Evolutionary conservation across 208 protist genomes (phyloP), one percentile per base, ranked within the genome.

Genomic region (Trypanosoma vivax): DNA sequence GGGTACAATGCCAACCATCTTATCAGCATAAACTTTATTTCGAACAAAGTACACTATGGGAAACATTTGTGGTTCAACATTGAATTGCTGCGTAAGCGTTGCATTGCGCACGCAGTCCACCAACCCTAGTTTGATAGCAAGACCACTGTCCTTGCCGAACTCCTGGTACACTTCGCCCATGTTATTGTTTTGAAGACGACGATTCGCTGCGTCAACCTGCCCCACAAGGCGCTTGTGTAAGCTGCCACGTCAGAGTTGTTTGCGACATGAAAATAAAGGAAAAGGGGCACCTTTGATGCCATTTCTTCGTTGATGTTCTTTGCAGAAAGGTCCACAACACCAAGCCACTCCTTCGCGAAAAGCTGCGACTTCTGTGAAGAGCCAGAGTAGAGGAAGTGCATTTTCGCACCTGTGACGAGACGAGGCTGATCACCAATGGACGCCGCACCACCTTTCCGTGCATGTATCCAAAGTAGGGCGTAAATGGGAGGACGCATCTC

Each of bases 31-130:
- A 23, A 74, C 31, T 24, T 73, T 74, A 24, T 83, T 76, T n/a
- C 68, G 68, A 3, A 89, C 67, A 75, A 94, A 94, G 57, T 89
- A 89, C 5, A 94, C 66, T 35, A 94, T 56, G 5, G 86, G 86
- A 53, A 94, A 94, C 61, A 77, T 71, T 46, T 90, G 72, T 6
- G 86, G 80, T 31, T 89, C 71, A 5, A 90, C 63, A 16, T 52
- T 49, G 50, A 86, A 94, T 58, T 85, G 76, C 18, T 81, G 24
- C 46, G 75, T 65, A 3, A 94, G 48, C 2, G 64, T 71, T 10
- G 68, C 75, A 51, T 90, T 79, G 41, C 76, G 65, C 10, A 82
- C 53, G 63, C 79, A 89, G 60, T 94, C 78, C 18, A 94, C 65
- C 28, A 89, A 63, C 25, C 79, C 82, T 0, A 94, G 70, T 55